phyloP scores from a whole-genome alignment of 208 protist species.

The Wallacemonas sp. region DNA sequence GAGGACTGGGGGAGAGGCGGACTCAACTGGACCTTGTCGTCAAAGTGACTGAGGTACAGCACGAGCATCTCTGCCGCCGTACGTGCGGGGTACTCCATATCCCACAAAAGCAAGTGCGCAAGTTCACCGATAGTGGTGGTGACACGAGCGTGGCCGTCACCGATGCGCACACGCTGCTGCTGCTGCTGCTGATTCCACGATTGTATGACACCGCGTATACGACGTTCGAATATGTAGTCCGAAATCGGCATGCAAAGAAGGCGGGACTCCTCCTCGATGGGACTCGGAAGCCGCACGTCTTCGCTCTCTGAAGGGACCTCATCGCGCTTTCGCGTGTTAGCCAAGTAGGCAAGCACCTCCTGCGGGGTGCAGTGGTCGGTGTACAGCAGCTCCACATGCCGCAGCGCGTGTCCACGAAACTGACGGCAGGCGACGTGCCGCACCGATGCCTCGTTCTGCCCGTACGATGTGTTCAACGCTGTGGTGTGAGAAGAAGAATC shows the following conservation, averaged over 20 bases:
- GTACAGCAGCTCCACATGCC: constrained; percentile 26
- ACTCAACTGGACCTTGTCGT: constrained; percentile 4
- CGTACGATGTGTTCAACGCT: background rate
- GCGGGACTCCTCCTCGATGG: constrained; percentile 14
- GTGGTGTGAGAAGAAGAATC: constrained; percentile 18
- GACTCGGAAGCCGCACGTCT: background rate
- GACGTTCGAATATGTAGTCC: constrained; percentile 21
- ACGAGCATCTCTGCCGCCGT: constrained; percentile 48
- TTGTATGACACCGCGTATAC: constrained; percentile 24
- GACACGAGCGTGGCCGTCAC: background rate
- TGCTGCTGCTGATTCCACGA: constrained; percentile 14
- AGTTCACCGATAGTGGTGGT: constrained; percentile 35
- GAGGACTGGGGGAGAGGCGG: constrained; percentile 14
- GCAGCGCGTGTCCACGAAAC: constrained; percentile 18
- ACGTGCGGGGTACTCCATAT: constrained; percentile 50
- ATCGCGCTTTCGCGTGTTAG: background rate
- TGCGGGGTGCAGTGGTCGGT: constrained; percentile 15
- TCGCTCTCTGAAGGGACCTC: background rate
- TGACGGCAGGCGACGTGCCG: background rate
- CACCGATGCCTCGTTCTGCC: background rate
- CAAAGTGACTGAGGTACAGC: constrained; percentile 31
- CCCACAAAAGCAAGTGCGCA: constrained; percentile 41
- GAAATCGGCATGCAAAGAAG: constrained; percentile 20
- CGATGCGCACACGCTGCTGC: background rate
- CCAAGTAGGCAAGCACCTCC: constrained; percentile 11